Percentiles rank a stretch among this genome's conserved stretches.
Evolutionary conservation across 306 rosid genomes (phyloP).

Genomic region (Ammopiptanthus mongolicus): DNA sequence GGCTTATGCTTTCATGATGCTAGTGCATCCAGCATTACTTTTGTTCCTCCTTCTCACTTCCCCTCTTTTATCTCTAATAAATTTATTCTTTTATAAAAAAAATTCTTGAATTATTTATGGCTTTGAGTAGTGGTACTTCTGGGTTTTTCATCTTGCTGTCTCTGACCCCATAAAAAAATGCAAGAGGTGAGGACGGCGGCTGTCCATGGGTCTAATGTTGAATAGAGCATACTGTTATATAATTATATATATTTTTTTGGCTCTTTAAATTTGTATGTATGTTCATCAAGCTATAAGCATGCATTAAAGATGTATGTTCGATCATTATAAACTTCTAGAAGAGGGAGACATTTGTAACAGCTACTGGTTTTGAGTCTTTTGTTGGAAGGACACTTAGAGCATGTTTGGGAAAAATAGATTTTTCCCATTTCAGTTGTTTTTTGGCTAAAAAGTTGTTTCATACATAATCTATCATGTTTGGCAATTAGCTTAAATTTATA

Average conservation of each 20-base stretch:
- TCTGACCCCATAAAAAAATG: neutral
- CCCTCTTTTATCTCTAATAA: neutral
- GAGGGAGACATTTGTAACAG: neutral
- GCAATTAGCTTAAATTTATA: too few species aligned
- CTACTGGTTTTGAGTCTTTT: neutral
- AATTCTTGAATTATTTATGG: neutral
- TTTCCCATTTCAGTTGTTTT: too few species aligned
- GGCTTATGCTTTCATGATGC: neutral
- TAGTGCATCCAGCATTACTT: neutral
- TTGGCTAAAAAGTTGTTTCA: too few species aligned
- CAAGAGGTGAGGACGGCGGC: neutral
- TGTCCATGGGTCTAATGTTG: neutral
- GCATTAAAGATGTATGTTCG: neutral
- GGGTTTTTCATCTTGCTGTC: neutral
- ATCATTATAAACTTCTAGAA: neutral
- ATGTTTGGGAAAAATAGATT: too few species aligned
- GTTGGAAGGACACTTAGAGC: neutral
- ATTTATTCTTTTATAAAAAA: neutral
- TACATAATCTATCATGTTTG: too few species aligned
- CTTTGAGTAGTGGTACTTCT: neutral
- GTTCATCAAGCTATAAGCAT: neutral
- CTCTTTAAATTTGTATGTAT: neutral
- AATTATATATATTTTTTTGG: neutral
- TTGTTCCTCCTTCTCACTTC: neutral
- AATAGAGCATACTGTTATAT: neutral